Evolutionary conservation across 805 yeast species (phyloP).

Genomic region (Brettanomyces anomalus): DNA sequence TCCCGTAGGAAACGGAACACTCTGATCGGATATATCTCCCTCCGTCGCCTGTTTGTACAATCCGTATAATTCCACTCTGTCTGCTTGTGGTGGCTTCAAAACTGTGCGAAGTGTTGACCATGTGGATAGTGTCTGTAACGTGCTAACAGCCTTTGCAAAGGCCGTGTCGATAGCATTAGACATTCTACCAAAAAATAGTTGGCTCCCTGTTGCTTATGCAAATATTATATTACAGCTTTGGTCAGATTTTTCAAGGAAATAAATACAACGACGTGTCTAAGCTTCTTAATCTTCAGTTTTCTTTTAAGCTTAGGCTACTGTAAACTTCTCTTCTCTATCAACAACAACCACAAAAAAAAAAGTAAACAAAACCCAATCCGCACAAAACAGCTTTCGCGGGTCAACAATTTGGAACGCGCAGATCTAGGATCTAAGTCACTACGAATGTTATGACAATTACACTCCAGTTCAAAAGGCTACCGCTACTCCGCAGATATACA

Average conservation of each 20-base stretch:
- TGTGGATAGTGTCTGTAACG: constrained; percentile 64
- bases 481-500: background rate
- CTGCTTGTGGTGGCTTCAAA: constrained; percentile 71
- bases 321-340: too few relatives aligned
- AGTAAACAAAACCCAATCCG: too few relatives aligned
- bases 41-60: constrained; percentile 85
- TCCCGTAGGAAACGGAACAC: constrained; percentile 61
- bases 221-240: constrained; percentile 1
- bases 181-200: constrained; percentile 20
- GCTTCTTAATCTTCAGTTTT: too few relatives aligned
- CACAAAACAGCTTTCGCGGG: too few relatives aligned
- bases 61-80: constrained; percentile 63
- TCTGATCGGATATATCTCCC: constrained; percentile 60
- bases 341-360: too few relatives aligned
- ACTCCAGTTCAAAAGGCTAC: too few relatives aligned
- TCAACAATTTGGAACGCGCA: too few relatives aligned
- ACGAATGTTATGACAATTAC: too few relatives aligned
- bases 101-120: constrained; percentile 51
- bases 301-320: too few relatives aligned
- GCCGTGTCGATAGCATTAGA: constrained; percentile 63
- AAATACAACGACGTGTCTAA: too few relatives aligned
- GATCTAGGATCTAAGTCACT: too few relatives aligned
- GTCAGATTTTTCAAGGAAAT: background rate
- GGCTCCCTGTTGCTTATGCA: background rate
- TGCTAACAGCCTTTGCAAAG: constrained; percentile 73